These are phyloP conservation scores for Eimeria necatrix DNA, from an alignment of 169 alveolate species.

Conservation along the genomic window DNA sequence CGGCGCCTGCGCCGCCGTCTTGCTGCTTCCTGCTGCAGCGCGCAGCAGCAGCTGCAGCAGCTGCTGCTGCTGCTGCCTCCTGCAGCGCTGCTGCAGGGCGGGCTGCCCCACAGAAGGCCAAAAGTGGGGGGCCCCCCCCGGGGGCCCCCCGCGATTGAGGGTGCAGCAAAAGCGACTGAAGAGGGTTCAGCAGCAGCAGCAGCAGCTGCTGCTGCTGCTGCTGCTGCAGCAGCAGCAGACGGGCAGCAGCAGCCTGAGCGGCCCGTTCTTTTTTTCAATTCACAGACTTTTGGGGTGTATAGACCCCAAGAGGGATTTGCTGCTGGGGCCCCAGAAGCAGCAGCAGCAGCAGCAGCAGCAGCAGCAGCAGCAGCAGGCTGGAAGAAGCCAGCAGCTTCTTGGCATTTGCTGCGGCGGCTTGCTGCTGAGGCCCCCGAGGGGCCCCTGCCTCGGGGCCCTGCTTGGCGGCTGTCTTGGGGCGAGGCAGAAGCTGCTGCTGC, in stretches of 20 bases:
- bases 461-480: neutral
- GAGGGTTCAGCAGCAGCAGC: neutral
- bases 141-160: too few species aligned
- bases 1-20: neutral
- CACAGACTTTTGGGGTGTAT: slow-evolving; percentile 18
- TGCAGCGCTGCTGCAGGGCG: neutral
- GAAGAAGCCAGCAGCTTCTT: neutral
- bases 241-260: slow-evolving; percentile 11
- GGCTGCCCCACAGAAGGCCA: slow-evolving; percentile 7
- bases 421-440: neutral
- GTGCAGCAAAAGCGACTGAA: too few species aligned
- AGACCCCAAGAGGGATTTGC: neutral
- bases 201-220: neutral
- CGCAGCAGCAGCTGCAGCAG: slow-evolving; percentile 29
- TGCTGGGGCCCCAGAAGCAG: neutral
- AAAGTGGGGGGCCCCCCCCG: neutral
- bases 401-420: neutral
- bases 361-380: neutral
- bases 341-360: neutral
- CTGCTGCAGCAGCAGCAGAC: slow-evolving; percentile 15
- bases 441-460: neutral
- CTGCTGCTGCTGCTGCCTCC: slow-evolving; percentile 35
- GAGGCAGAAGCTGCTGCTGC: neutral
- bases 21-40: neutral
- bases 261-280: neutral